Base-by-base conservation (phyloP, 805 yeast species). In the Ogataea siamensis region DNA sequence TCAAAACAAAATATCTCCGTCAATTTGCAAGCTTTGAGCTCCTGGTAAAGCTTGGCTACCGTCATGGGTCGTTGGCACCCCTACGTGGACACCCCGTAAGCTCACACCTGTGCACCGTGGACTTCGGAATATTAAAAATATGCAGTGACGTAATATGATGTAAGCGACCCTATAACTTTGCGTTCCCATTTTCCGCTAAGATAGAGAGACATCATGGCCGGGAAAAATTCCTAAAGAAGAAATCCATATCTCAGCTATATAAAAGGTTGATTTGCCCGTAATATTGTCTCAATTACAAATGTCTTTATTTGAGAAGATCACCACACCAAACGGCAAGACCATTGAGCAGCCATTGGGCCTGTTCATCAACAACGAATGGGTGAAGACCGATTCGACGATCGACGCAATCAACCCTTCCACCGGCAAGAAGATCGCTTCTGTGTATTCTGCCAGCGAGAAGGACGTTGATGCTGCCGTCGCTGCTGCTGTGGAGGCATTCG, bases 381-480 rank as follows among this genome's bases (percentile, higher is more conserved):
- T 57, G 11, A 42, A 50, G 21, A 50, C 63, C 1, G 53, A 51
- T 15, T 23, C 46, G 4, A 50, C 43, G 5, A 47, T 60, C 18
- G 55, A 51, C 20, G 42, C 59, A 0, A 40, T 53, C 36, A 53
- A 60, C 39, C 65, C 65, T 18, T 34, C 62, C 5, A 83, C 87
- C 10, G 86, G 78, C 50, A 80, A 78, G 54, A 67, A 64, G 23
- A 70, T 83, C 36, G 67, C 78, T 23, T 68, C 74, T 14, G 80
- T 83, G 18, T 75, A 68, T 50, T 77, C 73, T 28, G 83, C 80
- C 26, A 58, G 69, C 37, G 71, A 64, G 32, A 74, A 68, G 32
- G 85, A 83, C 51, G 78, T 83, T 24, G 83, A 83, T 48, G 46
- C 62, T 43, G 89, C 89, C 2, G 88, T 81, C 12, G 68, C 73